Evolutionary conservation across 148 eudicot species (phyloP), one percentile per base, ranked within the genome.

Genomic region (Polygonum aviculare): DNA sequence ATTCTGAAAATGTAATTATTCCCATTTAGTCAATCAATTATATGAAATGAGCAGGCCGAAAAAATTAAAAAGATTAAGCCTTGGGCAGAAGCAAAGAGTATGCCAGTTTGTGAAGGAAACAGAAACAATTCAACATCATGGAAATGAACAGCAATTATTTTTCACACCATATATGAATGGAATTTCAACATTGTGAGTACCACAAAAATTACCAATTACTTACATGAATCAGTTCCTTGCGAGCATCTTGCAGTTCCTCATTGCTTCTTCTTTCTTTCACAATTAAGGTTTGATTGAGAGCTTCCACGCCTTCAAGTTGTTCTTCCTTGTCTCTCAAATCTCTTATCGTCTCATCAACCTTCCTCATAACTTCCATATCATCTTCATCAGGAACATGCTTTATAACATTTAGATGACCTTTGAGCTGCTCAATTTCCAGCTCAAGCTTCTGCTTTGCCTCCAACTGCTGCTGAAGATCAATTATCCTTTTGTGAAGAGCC

Each of bases 211-310:
- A 52, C 2, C 55, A 40, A 50, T 35, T 18, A 83, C 90, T 80
- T 80, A 93, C 99, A 86, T 84, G 85, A 57, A 95, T 77, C 85
- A 95, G 79, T 80, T 92, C 99, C 87, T 91, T 91, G 16, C 97
- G 94, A 82, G 99, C 99, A 15, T 89, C 97, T 82, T 83, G 89
- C 82, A 95, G 88, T 83, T 95, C 99, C 38, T 90, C 96, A 41
- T 95, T 95, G 84, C 88, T 88, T 87, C 80, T 83, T 79, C 97
- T 85, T 85, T 95, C 99, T 78, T 89, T 87, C 71, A 91, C 85
- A 36, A 95, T 85, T 31, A 95, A 87, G 47, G 94, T 82, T 79
- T 95, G 99, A 76, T 92, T 93, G 72, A 95, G 74, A 70, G 88
- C 79, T 78, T 90, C 91, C 73, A 93, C 82, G 40, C 76, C 87